Evolutionary conservation across 495 filamentous ascomycete species (phyloP).

Genomic region (Bryoglossum gracile): DNA sequence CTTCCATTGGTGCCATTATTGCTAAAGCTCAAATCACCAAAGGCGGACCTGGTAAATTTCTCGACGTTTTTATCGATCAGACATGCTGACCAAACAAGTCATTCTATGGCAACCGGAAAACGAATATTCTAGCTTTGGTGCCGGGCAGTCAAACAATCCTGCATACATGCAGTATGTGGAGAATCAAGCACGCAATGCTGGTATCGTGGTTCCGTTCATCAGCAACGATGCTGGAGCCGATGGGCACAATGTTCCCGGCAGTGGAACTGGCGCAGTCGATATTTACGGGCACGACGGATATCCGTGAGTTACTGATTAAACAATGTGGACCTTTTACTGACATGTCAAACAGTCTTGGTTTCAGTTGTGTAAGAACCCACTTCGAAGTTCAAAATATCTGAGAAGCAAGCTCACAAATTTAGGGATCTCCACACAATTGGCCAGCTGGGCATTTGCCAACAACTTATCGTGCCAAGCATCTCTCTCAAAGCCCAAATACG

Average conservation of each 20-base stretch:
- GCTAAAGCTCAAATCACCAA: slow-evolving; percentile 69
- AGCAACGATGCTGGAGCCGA: slow-evolving; percentile 54
- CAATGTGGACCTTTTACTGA: neutral
- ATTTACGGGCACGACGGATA: slow-evolving; percentile 53
- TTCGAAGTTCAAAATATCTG: too few relatives aligned
- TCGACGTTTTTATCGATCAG: neutral
- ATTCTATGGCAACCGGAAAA: slow-evolving; percentile 74
- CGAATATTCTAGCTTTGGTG: slow-evolving; percentile 52
- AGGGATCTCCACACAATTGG: slow-evolving; percentile 47
- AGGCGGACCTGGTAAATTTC: slow-evolving; percentile 51
- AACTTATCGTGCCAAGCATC: slow-evolving; percentile 40
- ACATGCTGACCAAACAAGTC: slow-evolving; percentile 25
- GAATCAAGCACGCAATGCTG: slow-evolving; percentile 56
- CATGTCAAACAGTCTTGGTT: neutral
- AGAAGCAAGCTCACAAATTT: too few relatives aligned
- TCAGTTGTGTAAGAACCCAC: neutral
- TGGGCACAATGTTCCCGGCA: neutral
- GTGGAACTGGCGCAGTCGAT: slow-evolving; percentile 55
- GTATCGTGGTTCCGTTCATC: slow-evolving; percentile 66
- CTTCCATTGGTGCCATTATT: slow-evolving; percentile 50
- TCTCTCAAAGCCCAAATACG: slow-evolving; percentile 53
- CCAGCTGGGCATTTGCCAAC: slow-evolving; percentile 39
- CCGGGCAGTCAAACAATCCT: neutral
- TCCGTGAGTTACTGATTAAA: slow-evolving; percentile 19
- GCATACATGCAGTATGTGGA: slow-evolving; percentile 40